These are phyloP conservation scores for Starmerella etchellsii DNA, from an alignment of 805 yeast species.

Conservation along the genomic window DNA sequence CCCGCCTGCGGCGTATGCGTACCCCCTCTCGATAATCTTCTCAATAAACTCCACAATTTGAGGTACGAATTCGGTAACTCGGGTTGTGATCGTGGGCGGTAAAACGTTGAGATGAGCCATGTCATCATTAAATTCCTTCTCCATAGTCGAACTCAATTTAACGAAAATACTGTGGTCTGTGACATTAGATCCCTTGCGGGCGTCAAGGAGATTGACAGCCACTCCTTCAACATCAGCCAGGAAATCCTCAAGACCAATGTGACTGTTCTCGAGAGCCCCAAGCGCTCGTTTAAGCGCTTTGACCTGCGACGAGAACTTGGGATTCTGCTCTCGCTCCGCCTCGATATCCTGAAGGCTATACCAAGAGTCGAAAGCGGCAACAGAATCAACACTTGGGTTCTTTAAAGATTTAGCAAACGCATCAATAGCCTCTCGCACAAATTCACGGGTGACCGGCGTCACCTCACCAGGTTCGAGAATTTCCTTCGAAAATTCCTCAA, in stretches of 20 bases:
- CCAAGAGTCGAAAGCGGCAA: conserved; percentile 41
- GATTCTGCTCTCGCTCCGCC: conserved; percentile 42
- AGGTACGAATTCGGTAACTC: conserved; percentile 92
- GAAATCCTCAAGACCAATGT: conserved; percentile 24
- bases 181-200: conserved; percentile 56
- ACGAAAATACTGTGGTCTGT: conserved; percentile 77
- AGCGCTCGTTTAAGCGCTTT: conserved; percentile 48
- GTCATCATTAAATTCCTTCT: conserved; percentile 66
- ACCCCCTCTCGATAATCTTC: conserved; percentile 64
- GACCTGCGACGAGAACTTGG: conserved; percentile 80
- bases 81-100: conserved; percentile 73
- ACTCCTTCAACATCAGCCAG: conserved; percentile 55
- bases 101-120: conserved; percentile 76
- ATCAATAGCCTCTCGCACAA: conserved; percentile 19
- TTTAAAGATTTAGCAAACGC: conserved; percentile 31
- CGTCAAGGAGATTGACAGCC: conserved; percentile 59
- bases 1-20: conserved; percentile 73
- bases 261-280: conserved; percentile 27
- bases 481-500: conserved; percentile 41
- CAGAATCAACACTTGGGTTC: conserved; percentile 8
- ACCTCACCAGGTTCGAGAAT: conserved; percentile 29
- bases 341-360: conserved; percentile 36
- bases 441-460: conserved; percentile 25
- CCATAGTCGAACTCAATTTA: conserved; percentile 81
- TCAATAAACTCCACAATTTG: conserved; percentile 75